Base-by-base conservation (phyloP, 805 yeast species). In the Priceomyces haplophilus region DNA sequence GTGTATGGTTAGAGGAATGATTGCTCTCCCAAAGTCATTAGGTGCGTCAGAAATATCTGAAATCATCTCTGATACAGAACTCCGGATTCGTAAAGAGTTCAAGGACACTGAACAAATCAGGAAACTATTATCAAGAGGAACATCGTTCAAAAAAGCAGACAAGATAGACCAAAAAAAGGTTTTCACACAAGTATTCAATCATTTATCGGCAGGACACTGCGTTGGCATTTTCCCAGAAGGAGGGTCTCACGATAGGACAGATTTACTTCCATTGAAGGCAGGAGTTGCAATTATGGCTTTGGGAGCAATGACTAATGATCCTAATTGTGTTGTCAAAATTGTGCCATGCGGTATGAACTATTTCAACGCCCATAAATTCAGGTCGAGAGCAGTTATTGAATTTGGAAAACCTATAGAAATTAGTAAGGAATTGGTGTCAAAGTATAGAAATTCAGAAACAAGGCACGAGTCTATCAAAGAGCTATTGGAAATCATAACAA, bases 231-330 rank as follows among this genome's bases (percentile, higher is more conserved):
- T 89, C 68, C 97, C 99, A 7, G 99, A 93, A 69, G 99, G 99
- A 45, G 99, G 99, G 1, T 88, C 97, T 10, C 99, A 91, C 57
- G 99, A 91, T 62, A 75, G 99, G 51, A 82, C 98, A 0, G 95
- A 88, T 49, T 65, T 91, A 52, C 73, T 91, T 39, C 99, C 99
- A 0, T 70, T 91, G 52, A 91, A 93, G 59, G 97, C 98, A 1
- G 99, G 99, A 48, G 97, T 93, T 7, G 97, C 97, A 2, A 85
- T 91, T 43, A 93, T 91, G 98, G 99, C 98, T 0, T 72, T 93
- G 23, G 99, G 98, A 7, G 93, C 98, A 7, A 79, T 90, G 80
- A 85, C 82, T 18, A 74, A 79, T 46, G 78, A 86, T 53, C 88
- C 93, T 0, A 76, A 78, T 35, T 80, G 85, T 46, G 82, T 83